A percentile compares a stretch with the other conserved stretches of the same genome.
Conservation (phyloP, 1,139 yeast genomes). For the Suhomyces chickasaworum region DNA sequence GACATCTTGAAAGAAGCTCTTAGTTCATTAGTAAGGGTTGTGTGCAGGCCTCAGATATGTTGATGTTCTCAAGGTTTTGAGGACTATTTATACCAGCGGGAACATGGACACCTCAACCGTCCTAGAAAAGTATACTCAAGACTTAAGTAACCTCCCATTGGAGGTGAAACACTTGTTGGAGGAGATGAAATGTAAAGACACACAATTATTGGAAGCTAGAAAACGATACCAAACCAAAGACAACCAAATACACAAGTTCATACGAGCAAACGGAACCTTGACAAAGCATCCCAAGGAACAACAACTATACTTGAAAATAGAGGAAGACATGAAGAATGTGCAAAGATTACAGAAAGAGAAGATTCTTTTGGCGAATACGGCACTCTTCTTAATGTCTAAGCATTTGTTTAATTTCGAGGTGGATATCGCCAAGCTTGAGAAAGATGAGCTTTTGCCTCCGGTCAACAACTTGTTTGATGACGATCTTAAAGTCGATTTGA, state of each 20-base stretch:
- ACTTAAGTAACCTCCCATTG: conserved; percentile 81
- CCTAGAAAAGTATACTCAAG: conserved; percentile 52
- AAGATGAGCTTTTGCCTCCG: conserved; percentile 76
- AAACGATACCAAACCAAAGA: conserved; percentile 74
- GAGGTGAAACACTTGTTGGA: conserved; percentile 81
- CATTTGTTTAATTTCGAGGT: conserved; percentile 73
- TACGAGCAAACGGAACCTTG: conserved; percentile 80
- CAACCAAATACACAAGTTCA: conserved; percentile 76
- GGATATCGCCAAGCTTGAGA: conserved; percentile 73
- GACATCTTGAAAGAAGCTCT: background rate
- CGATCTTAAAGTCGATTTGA: conserved; percentile 14
- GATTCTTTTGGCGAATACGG: conserved; percentile 78
- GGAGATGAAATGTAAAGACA: conserved; percentile 74
- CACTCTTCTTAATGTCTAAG: conserved; percentile 71
- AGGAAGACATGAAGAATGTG: conserved; percentile 65
- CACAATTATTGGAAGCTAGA: conserved; percentile 64
- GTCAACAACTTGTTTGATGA: conserved; percentile 32
- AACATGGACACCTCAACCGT: conserved; percentile 52
- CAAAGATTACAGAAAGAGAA: conserved; percentile 74
- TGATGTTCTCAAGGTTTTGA: background rate
- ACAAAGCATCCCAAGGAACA: conserved; percentile 83
- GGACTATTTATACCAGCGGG: too few species aligned
- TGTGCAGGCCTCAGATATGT: background rate
- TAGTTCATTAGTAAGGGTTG: background rate
- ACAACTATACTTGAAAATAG: conserved; percentile 64